Percentiles rank a stretch among this genome's conserved stretches.
These are phyloP conservation scores for Dichotomopilus funicola DNA, from an alignment of 2,329 filamentous ascomycete genomes.

Conservation along the genomic window DNA sequence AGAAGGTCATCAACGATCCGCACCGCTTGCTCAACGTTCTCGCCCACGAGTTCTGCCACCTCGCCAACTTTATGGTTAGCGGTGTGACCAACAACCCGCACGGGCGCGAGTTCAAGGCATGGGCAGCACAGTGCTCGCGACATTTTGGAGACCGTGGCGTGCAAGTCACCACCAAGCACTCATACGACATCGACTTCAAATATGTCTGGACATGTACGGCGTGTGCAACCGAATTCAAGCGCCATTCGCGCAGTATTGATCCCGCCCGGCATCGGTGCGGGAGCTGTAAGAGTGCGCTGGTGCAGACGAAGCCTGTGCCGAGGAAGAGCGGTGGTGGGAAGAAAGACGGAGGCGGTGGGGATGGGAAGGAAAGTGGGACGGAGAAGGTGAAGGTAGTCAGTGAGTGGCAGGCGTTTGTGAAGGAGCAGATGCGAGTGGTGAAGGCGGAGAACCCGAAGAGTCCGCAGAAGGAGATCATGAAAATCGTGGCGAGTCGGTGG, in stretches of 20 bases:
- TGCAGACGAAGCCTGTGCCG: constrained; percentile 75
- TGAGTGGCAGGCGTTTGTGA: constrained; percentile 51
- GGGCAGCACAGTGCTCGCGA: constrained; percentile 50
- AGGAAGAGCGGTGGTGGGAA: constrained; percentile 36
- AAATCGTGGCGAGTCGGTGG: constrained; percentile 58
- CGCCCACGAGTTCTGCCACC: constrained; percentile 95
- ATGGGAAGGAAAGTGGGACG: constrained; percentile 18
- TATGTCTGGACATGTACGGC: constrained; percentile 74
- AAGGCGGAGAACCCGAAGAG: constrained; percentile 49
- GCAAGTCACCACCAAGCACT: constrained; percentile 81
- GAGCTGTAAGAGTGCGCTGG: constrained; percentile 60
- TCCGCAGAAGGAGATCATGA: constrained; percentile 64
- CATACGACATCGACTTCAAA: constrained; percentile 85
- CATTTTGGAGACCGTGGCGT: constrained; percentile 57
- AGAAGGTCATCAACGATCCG: constrained; percentile 77
- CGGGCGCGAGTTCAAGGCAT: constrained; percentile 75
- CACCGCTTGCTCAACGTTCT: constrained; percentile 78
- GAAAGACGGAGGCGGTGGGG: constrained; percentile 11
- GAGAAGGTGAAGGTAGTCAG: constrained; percentile 29
- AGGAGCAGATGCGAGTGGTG: constrained; percentile 59
- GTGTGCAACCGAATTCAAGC: constrained; percentile 68
- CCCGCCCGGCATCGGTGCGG: constrained; percentile 66
- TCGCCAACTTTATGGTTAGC: constrained; percentile 84
- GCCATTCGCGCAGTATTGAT: constrained; percentile 83
- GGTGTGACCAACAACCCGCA: constrained; percentile 71